Evolutionary conservation across 306 rosid species (phyloP).

Genomic region (Erythrophleum fordii): DNA sequence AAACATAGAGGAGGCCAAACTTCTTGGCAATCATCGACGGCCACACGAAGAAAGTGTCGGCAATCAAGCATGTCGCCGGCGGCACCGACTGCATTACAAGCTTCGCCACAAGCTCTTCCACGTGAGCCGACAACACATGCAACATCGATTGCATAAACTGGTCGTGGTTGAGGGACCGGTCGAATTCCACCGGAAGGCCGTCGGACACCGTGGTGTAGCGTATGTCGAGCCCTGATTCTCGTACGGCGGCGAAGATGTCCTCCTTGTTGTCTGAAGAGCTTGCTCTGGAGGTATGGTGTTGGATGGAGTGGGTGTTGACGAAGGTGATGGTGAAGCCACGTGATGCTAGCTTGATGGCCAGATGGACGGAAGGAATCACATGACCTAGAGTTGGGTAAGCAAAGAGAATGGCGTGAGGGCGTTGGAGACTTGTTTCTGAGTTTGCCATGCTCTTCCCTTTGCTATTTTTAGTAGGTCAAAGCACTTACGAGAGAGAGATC

Average conservation of each 20-base stretch:
- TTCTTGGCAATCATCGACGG: conserved; percentile 53
- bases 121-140: conserved; percentile 57
- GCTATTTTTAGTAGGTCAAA: too few species aligned
- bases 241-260: conserved; percentile 44
- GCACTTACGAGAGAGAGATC: background rate
- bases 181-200: conserved; percentile 55
- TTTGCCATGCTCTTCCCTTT: conserved; percentile 26
- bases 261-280: background rate
- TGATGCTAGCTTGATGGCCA: conserved; percentile 64
- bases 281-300: conserved; percentile 49
- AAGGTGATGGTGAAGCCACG: conserved; percentile 64
- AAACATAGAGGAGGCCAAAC: conserved; percentile 43
- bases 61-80: conserved; percentile 49
- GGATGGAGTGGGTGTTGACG: conserved; percentile 64
- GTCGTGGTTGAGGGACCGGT: conserved; percentile 63
- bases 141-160: conserved; percentile 55
- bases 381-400: conserved; percentile 76
- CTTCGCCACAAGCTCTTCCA: conserved; percentile 50
- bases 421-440: background rate
- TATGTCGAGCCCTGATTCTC: conserved; percentile 52
- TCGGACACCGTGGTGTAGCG: conserved; percentile 59
- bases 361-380: conserved; percentile 59
- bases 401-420: conserved; percentile 66
- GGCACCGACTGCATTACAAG: conserved; percentile 32
- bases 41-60: conserved; percentile 72